Base-by-base conservation (phyloP, 2,329 filamentous ascomycete species). In the Ophiocordyceps australis region DNA sequence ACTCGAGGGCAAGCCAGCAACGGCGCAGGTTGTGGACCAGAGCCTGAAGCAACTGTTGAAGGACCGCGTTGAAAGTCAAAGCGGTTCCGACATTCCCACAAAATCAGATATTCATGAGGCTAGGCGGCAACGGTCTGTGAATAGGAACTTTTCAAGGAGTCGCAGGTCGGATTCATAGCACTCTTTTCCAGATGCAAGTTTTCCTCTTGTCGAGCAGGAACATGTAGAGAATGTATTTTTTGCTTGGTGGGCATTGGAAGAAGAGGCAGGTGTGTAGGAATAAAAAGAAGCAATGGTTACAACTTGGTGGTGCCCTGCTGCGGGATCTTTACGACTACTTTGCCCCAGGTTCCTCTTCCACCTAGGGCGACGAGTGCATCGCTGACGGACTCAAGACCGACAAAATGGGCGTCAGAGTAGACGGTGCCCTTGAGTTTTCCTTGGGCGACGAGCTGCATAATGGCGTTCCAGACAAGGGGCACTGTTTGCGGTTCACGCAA, bases 291-390 rank as follows among this genome's bases (percentile, higher is more conserved):
- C 17, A 19, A 7, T 19, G 12, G 18, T 40, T 36, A 74, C 43
- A 74, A 38, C 47, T 65, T 69, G 39, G 60, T 67, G 34, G 60
- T 56, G 6, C 58, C 62, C 23, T 69, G 61, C 38, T 83, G 78
- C 2, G 76, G 73, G 22, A 95, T 60, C 52, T 81, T 81, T 13
- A 94, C 74, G 2, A 94, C 81, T 1, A 95, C 86, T 62, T 95
- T 95, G 0, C 86, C 86, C 86, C 86, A 95, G 2, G 83, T 93
- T 26, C 77, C 79, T 31, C 86, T 62, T 2, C 70, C 69, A 2
- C 81, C 85, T 28, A 95, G 52, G 3, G 78, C 78, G 39, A 74
- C 60, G 40, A 95, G 49, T 1, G 85, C 85, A 32, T 66, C 67
- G 0, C 77, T 75, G 16, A 94, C 65, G 30, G 62, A 74, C 39